These are phyloP conservation scores for Begonia fuchsioides DNA, from an alignment of 306 rosid species.

Conservation along the genomic window DNA sequence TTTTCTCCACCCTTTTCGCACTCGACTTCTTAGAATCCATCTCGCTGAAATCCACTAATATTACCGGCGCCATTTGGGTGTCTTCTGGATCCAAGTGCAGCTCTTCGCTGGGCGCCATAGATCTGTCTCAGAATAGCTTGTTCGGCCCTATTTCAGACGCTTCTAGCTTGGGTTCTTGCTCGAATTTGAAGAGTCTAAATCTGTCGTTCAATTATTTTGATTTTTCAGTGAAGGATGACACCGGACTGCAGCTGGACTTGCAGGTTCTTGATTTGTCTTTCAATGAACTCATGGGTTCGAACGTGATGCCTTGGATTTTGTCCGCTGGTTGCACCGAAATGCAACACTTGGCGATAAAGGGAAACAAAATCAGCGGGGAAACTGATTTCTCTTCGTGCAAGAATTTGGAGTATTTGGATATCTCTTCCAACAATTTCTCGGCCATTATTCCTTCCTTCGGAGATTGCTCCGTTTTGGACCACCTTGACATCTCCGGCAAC, in stretches of 20 bases:
- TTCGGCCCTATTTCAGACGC: constrained; percentile 32
- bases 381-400: constrained; percentile 26
- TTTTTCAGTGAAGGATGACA: constrained; percentile 7
- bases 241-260: constrained; percentile 18
- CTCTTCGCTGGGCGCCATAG: constrained; percentile 34
- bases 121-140: constrained; percentile 54
- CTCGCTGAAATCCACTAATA: constrained; percentile 25
- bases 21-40: constrained; percentile 45
- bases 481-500: constrained; percentile 70
- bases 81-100: constrained; percentile 25
- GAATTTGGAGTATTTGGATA: constrained; percentile 31
- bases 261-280: constrained; percentile 42
- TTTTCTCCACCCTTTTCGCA: constrained; percentile 27
- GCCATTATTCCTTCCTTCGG: constrained; percentile 41
- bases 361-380: constrained; percentile 53
- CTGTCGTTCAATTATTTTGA: constrained; percentile 42
- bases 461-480: constrained; percentile 31
- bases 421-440: constrained; percentile 61
- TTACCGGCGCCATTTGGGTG: constrained; percentile 38
- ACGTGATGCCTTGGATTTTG: constrained; percentile 38
- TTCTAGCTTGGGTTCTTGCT: constrained; percentile 28
- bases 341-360: constrained; percentile 25
- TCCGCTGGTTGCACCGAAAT: constrained; percentile 23
- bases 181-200: constrained; percentile 39
- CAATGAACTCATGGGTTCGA: constrained; percentile 41